Percentiles rank a stretch among this genome's conserved stretches.
Evolutionary conservation across 2,329 filamentous ascomycete species (phyloP).

Genomic region (Colletotrichum sp.): DNA sequence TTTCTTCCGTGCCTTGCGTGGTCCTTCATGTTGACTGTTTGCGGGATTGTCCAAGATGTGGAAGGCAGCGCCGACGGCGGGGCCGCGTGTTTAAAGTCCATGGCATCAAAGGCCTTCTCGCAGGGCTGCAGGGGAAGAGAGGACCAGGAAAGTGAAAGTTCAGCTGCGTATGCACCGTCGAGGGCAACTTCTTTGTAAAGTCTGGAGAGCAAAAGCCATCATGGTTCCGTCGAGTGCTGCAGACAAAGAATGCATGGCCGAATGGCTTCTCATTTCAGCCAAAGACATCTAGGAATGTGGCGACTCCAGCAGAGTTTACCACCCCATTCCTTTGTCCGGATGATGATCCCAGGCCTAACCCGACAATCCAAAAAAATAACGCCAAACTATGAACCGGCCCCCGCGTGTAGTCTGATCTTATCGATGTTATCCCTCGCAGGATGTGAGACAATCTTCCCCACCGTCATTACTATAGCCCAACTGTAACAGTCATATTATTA

Average conservation of each 20-base stretch:
- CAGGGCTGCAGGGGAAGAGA: not conserved
- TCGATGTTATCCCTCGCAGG: conserved; percentile 14
- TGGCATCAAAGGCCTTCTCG: conserved; percentile 1
- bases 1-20: conserved; percentile 17
- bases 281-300: conserved; percentile 21
- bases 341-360: conserved; percentile 8
- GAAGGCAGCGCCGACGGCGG: conserved; percentile 7
- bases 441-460: conserved; percentile 5
- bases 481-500: conserved; percentile 90
- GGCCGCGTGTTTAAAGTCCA: conserved; percentile 17
- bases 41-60: conserved; percentile 7
- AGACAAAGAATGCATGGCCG: conserved; percentile 19
- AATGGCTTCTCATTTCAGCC: conserved; percentile 20
- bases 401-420: conserved; percentile 13
- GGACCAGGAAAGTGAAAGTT: not conserved
- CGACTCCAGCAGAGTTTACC: conserved; percentile 12
- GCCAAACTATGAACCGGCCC: conserved; percentile 17
- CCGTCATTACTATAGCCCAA: conserved; percentile 54
- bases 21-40: conserved; percentile 20
- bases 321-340: conserved; percentile 20
- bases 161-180: conserved; percentile 14
- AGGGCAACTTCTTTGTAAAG: conserved; percentile 21
- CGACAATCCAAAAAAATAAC: not conserved
- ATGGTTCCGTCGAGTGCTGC: not conserved
- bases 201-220: conserved; percentile 10